Evolutionary conservation across 2,329 filamentous ascomycete species (phyloP).

Genomic region (Aureobasidium musti): DNA sequence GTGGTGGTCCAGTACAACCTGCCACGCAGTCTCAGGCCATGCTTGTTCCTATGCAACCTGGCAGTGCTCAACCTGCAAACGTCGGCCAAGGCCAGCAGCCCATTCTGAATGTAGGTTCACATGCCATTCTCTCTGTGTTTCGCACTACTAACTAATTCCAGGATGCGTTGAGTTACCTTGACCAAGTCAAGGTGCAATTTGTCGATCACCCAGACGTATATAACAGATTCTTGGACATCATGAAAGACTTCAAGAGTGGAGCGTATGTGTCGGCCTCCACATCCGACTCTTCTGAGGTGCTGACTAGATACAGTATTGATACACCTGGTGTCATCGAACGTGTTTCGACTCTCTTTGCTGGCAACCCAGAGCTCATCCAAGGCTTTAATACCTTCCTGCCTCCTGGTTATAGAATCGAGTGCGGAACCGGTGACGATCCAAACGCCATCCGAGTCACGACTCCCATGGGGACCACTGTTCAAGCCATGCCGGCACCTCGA

Average conservation of each 20-base stretch:
- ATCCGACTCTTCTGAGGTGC: constrained; percentile 28
- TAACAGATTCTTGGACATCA: constrained; percentile 94
- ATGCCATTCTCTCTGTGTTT: constrained; percentile 8
- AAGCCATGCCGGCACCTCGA: constrained; percentile 68
- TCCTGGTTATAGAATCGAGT: constrained; percentile 94
- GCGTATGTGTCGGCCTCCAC: constrained; percentile 62
- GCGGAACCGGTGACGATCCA: constrained; percentile 87
- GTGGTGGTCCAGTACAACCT: constrained; percentile 70
- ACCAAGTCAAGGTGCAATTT: constrained; percentile 98
- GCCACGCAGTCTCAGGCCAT: constrained; percentile 52
- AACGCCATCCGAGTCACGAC: constrained; percentile 97
- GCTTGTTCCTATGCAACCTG: constrained; percentile 51
- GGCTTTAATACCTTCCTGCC: constrained; percentile 95
- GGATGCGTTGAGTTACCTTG: constrained; percentile 90
- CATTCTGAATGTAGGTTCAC: constrained; percentile 67
- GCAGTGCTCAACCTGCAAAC: constrained; percentile 42
- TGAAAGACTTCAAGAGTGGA: constrained; percentile 99
- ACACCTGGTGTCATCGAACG: constrained; percentile 96
- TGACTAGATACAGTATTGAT: constrained; percentile 65
- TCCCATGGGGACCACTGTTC: constrained; percentile 93
- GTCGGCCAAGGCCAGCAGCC: constrained; percentile 79
- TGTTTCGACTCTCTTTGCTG: constrained; percentile 92
- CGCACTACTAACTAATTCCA: constrained; percentile 36
- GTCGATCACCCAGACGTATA: constrained; percentile 97
- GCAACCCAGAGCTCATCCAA: constrained; percentile 82